Percentiles rank a stretch among this genome's conserved stretches.
Evolutionary conservation across 2,329 filamentous ascomycete species (phyloP).

Genomic region (Rhexocercosporidium sp.): DNA sequence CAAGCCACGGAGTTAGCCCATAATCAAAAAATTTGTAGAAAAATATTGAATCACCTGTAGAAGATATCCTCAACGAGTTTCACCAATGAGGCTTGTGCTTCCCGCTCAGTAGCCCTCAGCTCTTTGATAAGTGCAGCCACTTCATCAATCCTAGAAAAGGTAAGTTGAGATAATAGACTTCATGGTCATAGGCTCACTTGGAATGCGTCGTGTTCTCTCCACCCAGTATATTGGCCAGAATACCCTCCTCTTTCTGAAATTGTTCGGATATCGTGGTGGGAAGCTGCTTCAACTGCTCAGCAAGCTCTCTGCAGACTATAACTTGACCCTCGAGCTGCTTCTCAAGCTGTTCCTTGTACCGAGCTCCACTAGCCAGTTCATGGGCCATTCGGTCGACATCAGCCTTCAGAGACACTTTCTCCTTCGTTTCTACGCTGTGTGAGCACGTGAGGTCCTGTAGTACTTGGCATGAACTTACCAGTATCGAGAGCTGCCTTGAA

Average conservation of each 20-base stretch:
- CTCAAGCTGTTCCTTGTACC: constrained; percentile 26
- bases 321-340: constrained; percentile 28
- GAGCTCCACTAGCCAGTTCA: constrained; percentile 27
- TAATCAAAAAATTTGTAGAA: background rate
- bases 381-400: constrained; percentile 25
- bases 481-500: background rate
- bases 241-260: constrained; percentile 30
- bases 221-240: constrained; percentile 29
- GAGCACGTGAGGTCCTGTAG: background rate
- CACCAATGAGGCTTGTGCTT: constrained; percentile 25
- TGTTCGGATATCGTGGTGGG: constrained; percentile 26
- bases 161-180: constrained; percentile 19
- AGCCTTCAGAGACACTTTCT: constrained; percentile 17
- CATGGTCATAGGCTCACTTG: constrained; percentile 36
- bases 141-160: constrained; percentile 32
- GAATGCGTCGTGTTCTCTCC: constrained; percentile 30
- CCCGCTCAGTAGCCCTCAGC: constrained; percentile 22
- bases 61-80: constrained; percentile 36
- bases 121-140: constrained; percentile 22
- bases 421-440: constrained; percentile 10
- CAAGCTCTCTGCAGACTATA: constrained; percentile 28
- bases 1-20: constrained; percentile 5
- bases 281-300: constrained; percentile 31
- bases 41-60: constrained; percentile 27
- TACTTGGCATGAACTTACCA: background rate